Conservation (phyloP, 768 basidiomycete species). For the Lentinula boryana region DNA sequence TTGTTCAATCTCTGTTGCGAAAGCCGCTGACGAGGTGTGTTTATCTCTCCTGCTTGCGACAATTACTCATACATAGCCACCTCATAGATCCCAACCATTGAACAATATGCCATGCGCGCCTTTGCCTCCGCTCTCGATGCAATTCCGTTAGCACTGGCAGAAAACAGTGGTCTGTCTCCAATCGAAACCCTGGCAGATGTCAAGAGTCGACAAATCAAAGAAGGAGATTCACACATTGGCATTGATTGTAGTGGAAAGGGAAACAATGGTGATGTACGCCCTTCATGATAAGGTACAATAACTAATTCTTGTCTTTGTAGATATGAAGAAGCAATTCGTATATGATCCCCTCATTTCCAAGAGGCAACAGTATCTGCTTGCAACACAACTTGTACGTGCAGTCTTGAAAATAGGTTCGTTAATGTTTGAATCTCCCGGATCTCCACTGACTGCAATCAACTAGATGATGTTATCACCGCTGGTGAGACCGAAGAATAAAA, state of each 20-base stretch:
- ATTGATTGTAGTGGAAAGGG: conserved; percentile 88
- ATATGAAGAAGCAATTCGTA: conserved; percentile 97
- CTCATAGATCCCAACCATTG: conserved; percentile 86
- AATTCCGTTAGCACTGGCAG: conserved; percentile 93
- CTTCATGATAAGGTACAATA: conserved; percentile 35
- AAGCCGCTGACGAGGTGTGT: conserved; percentile 87
- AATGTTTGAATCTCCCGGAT: background rate
- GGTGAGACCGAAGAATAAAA: conserved; percentile 63
- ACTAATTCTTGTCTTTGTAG: conserved; percentile 79
- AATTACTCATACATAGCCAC: background rate
- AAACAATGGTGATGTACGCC: conserved; percentile 63
- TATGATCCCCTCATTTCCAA: conserved; percentile 98
- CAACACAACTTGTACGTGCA: conserved; percentile 91
- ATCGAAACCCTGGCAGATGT: conserved; percentile 97
- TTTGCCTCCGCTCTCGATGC: conserved; percentile 93
- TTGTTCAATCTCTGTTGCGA: conserved; percentile 86
- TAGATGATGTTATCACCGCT: conserved; percentile 76
- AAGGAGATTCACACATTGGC: conserved; percentile 80
- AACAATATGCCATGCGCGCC: conserved; percentile 99
- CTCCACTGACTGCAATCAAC: conserved; percentile 7
- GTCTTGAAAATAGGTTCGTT: conserved; percentile 73
- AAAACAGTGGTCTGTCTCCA: conserved; percentile 94
- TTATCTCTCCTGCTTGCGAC: background rate
- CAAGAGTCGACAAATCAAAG: conserved; percentile 86
- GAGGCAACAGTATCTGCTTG: conserved; percentile 92